Conservation (phyloP, 1,284 basidiomycete species). For the Ustilago bromivora region DNA sequence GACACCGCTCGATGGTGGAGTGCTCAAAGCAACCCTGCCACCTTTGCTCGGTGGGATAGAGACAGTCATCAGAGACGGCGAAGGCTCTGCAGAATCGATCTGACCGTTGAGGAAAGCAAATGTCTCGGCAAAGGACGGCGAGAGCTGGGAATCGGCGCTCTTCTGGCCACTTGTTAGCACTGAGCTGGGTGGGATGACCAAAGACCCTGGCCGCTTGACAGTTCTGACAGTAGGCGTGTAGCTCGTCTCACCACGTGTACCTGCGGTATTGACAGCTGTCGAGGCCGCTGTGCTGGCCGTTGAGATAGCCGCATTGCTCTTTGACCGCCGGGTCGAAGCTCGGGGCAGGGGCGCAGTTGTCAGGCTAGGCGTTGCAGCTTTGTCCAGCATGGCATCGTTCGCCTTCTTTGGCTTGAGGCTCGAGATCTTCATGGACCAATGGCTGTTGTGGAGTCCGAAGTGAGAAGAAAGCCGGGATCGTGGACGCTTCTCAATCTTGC, state of each 20-base stretch:
- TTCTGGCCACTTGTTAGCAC: slow-evolving; percentile 5
- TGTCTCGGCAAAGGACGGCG: slow-evolving; percentile 31
- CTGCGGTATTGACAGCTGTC: background rate
- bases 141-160: slow-evolving; percentile 29
- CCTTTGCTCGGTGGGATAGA: background rate
- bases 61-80: slow-evolving; percentile 9
- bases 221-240: background rate
- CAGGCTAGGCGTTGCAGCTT: background rate
- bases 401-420: slow-evolving; percentile 23
- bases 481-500: slow-evolving; percentile 24
- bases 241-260: background rate
- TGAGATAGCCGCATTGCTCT: slow-evolving; percentile 14
- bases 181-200: slow-evolving; percentile 12
- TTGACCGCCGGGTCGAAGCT: slow-evolving; percentile 6
- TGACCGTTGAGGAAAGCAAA: slow-evolving; percentile 46
- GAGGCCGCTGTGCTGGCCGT: slow-evolving; percentile 5
- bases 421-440: slow-evolving; percentile 26
- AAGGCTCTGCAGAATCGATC: slow-evolving; percentile 21
- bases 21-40: background rate
- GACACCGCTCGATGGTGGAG: background rate
- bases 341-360: slow-evolving; percentile 2
- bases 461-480: slow-evolving; percentile 30
- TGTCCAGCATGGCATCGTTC: background rate
- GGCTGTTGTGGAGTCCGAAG: slow-evolving; percentile 22
- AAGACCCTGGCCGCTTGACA: background rate